Base-by-base conservation (phyloP, 140 eudicot genomes). In the Oenanthe javanica region DNA sequence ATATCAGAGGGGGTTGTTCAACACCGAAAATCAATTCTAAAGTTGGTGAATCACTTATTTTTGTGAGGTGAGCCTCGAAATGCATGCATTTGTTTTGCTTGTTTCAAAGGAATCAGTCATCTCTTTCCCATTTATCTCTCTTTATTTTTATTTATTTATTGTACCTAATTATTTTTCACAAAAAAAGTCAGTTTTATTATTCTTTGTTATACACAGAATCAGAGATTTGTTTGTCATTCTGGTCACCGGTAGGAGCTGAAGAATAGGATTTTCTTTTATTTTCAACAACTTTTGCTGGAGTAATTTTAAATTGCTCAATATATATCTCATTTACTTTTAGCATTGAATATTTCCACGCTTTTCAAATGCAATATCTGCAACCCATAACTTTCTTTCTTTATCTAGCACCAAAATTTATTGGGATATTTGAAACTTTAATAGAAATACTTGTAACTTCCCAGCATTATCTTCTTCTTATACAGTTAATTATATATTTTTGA, bases 191-290 rank as follows among this genome's bases (percentile, higher is more conserved):
- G 55, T 71, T 82, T 80, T 52, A 1, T 51, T 51, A 42, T 25
- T 4, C 38, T 10, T 21, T 21, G 43, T 36, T 5, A 25, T 21
- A 31, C 36, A 31, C 36, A 31, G 36, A 59, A 8, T 59, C 31
- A 21, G 36, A 8, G 11, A 57, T 77, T 79, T 79, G 51, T 80
- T 79, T 82, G 79, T 84, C 79, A 77, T 84, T 87, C 82, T 84
- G 84, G 86, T 81, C 88, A 85, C 81, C 77, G 80, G 86, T 54
- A 74, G 79, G 78, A 84, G 85, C 90, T 73, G 85, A 73, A 79
- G 85, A 81, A 85, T 87, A 85, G 85, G 85, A 77, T 70, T 76
- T 79, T 79, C 72, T 74, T 14, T 48, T 16, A 15, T 21, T 19
- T 71, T 42, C 76, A 71, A 71, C 73, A 71, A 69, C 46, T 21